These are phyloP conservation scores for Didymella pomorum DNA, from an alignment of 2,329 filamentous ascomycete species.

Conservation along the genomic window DNA sequence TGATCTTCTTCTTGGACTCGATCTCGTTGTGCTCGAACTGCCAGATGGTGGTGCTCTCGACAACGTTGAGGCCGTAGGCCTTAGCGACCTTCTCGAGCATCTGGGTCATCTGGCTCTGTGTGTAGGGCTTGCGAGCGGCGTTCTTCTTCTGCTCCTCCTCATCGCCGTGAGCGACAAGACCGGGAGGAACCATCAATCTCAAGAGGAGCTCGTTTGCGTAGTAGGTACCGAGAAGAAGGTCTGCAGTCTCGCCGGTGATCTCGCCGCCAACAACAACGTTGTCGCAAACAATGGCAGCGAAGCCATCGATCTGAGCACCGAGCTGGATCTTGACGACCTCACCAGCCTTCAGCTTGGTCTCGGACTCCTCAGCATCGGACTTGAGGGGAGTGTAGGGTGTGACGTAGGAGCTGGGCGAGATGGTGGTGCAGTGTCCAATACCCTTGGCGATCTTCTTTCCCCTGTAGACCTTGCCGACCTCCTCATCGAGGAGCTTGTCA, in stretches of 20 bases:
- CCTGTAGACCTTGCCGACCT: constrained; percentile 94
- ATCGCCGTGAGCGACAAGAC: constrained; percentile 79
- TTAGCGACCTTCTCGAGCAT: constrained; percentile 92
- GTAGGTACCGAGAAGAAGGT: constrained; percentile 88
- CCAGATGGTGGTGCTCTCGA: constrained; percentile 99
- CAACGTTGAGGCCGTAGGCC: constrained; percentile 87
- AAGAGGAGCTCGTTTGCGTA: constrained; percentile 96
- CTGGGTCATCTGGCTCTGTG: constrained; percentile 84
- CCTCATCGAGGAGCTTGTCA: constrained; percentile 92
- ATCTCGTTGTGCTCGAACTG: constrained; percentile 97
- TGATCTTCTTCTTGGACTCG: constrained; percentile 97
- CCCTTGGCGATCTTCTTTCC: constrained; percentile 97
- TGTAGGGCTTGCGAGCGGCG: constrained; percentile 79
- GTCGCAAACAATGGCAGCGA: constrained; percentile 95
- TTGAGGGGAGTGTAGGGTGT: constrained; percentile 95
- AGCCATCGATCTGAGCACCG: constrained; percentile 98
- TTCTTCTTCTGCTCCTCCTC: constrained; percentile 96
- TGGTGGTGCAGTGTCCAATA: constrained; percentile 91
- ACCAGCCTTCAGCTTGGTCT: constrained; percentile 77
- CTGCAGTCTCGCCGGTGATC: constrained; percentile 79
- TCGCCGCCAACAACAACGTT: constrained; percentile 78
- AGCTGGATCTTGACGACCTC: constrained; percentile 98
- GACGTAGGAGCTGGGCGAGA: constrained; percentile 92
- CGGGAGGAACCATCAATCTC: constrained; percentile 89
- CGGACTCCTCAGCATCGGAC: constrained; percentile 85